A percentile compares a stretch with the other conserved stretches of the same genome.
phyloP scores from a whole-genome alignment of 176 grass and related monocot genomes.

The Puccinellia tenuiflora region DNA sequence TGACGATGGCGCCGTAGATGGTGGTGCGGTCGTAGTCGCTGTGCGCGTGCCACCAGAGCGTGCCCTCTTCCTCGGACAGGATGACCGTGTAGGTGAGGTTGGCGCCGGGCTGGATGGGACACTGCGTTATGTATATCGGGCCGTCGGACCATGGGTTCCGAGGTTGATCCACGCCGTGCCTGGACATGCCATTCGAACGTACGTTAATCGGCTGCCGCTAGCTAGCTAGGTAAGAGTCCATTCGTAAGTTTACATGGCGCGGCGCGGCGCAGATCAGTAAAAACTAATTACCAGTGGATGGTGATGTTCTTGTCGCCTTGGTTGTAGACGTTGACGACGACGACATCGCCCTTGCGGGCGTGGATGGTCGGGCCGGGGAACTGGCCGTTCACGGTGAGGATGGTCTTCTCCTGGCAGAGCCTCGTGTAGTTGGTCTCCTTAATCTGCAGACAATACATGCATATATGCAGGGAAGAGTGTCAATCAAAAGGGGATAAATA shows the following conservation, averaged over 20 bases:
- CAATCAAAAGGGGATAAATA: no score
- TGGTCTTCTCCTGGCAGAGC: slow-evolving; percentile 53
- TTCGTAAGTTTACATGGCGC: neutral
- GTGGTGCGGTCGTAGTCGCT: slow-evolving; percentile 53
- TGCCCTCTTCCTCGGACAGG: slow-evolving; percentile 54
- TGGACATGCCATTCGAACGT: neutral
- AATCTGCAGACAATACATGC: slow-evolving; percentile 29
- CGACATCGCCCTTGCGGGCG: slow-evolving; percentile 42
- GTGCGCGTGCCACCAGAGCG: slow-evolving; percentile 66
- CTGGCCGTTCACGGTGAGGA: slow-evolving; percentile 59
- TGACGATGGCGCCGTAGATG: slow-evolving; percentile 59
- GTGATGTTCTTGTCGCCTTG: slow-evolving; percentile 63
- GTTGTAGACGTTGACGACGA: slow-evolving; percentile 62
- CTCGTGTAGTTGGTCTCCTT: slow-evolving; percentile 39
- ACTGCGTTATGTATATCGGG: slow-evolving; percentile 6
- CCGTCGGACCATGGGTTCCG: slow-evolving; percentile 35
- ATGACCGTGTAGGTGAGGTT: slow-evolving; percentile 48
- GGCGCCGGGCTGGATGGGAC: slow-evolving; percentile 22
- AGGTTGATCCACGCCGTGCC: slow-evolving; percentile 62
- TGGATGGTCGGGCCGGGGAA: slow-evolving; percentile 67
- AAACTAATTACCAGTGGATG: slow-evolving; percentile 54
- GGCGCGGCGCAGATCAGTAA: neutral
- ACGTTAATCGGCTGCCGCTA: neutral
- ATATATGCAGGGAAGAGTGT: no score
- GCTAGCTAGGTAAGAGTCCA: neutral